These are phyloP conservation scores for Russula abietina DNA, from an alignment of 768 basidiomycete species.

Conservation along the genomic window DNA sequence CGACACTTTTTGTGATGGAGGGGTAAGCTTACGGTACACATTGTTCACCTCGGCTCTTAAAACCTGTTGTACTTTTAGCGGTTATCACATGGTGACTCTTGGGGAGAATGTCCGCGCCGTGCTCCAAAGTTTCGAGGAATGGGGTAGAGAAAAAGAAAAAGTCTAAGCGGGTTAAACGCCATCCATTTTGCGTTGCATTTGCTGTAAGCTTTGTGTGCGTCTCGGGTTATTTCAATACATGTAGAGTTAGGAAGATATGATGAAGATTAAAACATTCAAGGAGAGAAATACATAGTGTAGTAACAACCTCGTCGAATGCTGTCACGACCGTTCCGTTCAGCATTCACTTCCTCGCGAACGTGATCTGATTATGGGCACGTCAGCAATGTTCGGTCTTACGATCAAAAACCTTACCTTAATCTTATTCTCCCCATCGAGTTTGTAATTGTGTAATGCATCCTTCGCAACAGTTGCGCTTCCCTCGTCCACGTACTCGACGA, in stretches of 20 bases:
- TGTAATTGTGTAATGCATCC: constrained; percentile 96
- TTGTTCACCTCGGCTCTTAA: background rate
- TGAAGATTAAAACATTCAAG: background rate
- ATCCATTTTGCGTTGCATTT: background rate
- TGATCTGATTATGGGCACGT: constrained; percentile 19
- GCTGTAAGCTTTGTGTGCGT: background rate
- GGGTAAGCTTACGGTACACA: constrained; percentile 27
- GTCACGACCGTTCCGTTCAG: background rate
- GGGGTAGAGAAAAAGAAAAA: background rate
- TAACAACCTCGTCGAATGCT: constrained; percentile 11
- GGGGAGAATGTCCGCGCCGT: constrained; percentile 30
- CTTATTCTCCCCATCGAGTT: constrained; percentile 95
- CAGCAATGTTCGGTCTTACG: background rate
- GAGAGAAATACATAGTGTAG: constrained; percentile 18
- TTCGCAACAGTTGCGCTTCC: constrained; percentile 84
- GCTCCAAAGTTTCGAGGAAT: constrained; percentile 27
- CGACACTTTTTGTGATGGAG: constrained; percentile 35
- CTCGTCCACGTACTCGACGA: constrained; percentile 97
- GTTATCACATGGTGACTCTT: constrained; percentile 29
- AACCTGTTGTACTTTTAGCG: constrained; percentile 17
- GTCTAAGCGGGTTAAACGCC: background rate
- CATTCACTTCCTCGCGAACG: constrained; percentile 26
- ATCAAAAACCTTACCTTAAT: constrained; percentile 66
- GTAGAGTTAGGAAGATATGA: background rate
- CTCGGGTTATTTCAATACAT: background rate